Base-by-base conservation (phyloP, 176 grass and related monocot genomes). In the Aegilops bicornis region DNA sequence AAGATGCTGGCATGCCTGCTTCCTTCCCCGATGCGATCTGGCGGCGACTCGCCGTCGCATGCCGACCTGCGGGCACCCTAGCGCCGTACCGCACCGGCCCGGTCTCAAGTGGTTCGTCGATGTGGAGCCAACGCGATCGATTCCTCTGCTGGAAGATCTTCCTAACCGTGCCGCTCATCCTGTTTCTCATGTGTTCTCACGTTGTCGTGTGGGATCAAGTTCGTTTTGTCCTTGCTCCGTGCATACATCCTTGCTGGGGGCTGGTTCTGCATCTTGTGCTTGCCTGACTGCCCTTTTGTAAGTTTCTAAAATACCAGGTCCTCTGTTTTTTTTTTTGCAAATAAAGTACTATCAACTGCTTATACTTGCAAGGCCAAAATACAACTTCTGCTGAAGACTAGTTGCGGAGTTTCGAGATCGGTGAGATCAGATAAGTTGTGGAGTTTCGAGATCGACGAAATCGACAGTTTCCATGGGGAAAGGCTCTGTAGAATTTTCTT, bases 1-100 rank as follows among this genome's bases (percentile, higher is more conserved):
- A 90, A 84, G 64, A 88, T 92, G 87, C 31, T 88, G 72, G 73
- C 85, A 70, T 92, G 88, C 31, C 80, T 92, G 77, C 77, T 95
- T 78, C 54, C 79, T 78, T 78, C 85, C 52, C 86, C 76, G n/a
- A 79, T 67, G 76, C 19, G 79, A 72, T 94, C 90, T 66, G 40
- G 85, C 81, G 40, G 85, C 78, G 74, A 64, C 7, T 50, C 78
- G 23, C n/a, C 77, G 40, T 67, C 84, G 80, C 31, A 32, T 62
- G 63, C 27, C 31, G n/a, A 86, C 69, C 23, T 78, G 43, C 14
- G 13, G 52, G 79, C 61, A 63, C 50, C 17, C 50, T 82, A 20
- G 14, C 7, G 42, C 15, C 60, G 16, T 9, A 30, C 15, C 60
- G 15, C 2, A 29, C 7, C 27, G 10, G 29, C 32, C 29, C 29